Conservation (phyloP, 129 eudicot species). For the Centella asiatica region DNA sequence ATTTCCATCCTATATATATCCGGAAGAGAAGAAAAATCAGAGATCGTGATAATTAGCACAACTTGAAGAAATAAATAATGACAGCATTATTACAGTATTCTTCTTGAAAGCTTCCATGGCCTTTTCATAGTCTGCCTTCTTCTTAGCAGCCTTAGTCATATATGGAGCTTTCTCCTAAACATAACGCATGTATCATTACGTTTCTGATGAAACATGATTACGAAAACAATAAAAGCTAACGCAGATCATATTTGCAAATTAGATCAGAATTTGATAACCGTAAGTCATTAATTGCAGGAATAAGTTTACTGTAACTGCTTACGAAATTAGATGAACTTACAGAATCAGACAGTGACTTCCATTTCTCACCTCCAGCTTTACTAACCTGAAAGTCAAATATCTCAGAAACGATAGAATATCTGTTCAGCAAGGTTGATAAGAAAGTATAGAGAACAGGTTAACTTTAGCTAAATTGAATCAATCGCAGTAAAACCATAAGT, state of each 20-base stretch:
- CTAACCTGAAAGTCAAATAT: conserved; percentile 16
- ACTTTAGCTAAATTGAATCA: too few relatives aligned
- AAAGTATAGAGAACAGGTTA: not conserved
- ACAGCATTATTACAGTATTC: conserved; percentile 16
- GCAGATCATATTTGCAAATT: not conserved
- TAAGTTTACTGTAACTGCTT: not conserved
- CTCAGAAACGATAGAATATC: not conserved
- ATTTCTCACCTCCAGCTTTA: conserved; percentile 37
- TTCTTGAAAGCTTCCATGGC: conserved; percentile 27
- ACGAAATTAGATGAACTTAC: conserved; percentile 22
- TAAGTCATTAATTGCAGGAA: not conserved
- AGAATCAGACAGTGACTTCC: conserved; percentile 39
- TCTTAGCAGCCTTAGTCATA: conserved; percentile 32
- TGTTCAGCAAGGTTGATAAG: too few relatives aligned
- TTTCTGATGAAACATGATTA: not conserved
- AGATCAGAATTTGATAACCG: not conserved
- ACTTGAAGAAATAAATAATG: not conserved
- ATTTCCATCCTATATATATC: conserved; percentile 2
- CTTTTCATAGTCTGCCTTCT: conserved; percentile 35
- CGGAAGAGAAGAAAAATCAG: not conserved
- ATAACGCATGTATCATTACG: not conserved
- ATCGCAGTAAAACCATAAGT: too few relatives aligned
- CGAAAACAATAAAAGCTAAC: not conserved
- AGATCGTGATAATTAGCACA: not conserved
- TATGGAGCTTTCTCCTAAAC: conserved; percentile 45